Conservation (phyloP, 2,329 filamentous ascomycete species). For the Fulvia fulva region DNA sequence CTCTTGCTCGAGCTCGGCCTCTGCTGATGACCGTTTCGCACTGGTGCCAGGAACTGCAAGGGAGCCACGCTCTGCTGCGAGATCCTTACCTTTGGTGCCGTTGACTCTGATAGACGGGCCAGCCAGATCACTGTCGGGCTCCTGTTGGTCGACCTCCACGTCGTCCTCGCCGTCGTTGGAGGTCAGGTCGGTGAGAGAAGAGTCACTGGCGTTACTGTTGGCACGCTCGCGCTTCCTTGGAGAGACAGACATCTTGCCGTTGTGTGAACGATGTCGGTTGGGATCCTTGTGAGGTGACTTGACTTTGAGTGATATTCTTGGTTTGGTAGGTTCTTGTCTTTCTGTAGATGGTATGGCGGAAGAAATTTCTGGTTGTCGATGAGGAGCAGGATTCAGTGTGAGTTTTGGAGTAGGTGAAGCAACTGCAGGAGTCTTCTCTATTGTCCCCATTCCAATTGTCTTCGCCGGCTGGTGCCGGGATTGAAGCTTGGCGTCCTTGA, state of each 20-base stretch:
- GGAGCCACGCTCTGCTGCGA: conserved; percentile 29
- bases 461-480: conserved; percentile 34
- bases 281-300: conserved; percentile 25
- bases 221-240: conserved; percentile 24
- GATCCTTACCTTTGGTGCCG: conserved; percentile 24
- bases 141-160: conserved; percentile 22
- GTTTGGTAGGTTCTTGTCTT: conserved; percentile 22
- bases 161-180: conserved; percentile 30
- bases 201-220: conserved; percentile 26
- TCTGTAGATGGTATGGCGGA: conserved; percentile 31
- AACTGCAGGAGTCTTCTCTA: conserved; percentile 22
- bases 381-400: conserved; percentile 13
- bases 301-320: conserved; percentile 31
- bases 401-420: conserved; percentile 21
- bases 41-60: conserved; percentile 23
- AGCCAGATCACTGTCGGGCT: conserved; percentile 5
- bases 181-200: conserved; percentile 35
- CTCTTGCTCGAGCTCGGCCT: conserved; percentile 32
- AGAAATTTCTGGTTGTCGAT: conserved; percentile 3
- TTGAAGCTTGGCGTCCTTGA: conserved; percentile 29
- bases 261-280: conserved; percentile 16
- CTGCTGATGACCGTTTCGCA: conserved; percentile 34
- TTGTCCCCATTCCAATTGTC: conserved; percentile 18
- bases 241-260: conserved; percentile 24
- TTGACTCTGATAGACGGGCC: conserved; percentile 13